Evolutionary conservation across 306 rosid species (phyloP).

Genomic region (Pachyrhizus erosus): DNA sequence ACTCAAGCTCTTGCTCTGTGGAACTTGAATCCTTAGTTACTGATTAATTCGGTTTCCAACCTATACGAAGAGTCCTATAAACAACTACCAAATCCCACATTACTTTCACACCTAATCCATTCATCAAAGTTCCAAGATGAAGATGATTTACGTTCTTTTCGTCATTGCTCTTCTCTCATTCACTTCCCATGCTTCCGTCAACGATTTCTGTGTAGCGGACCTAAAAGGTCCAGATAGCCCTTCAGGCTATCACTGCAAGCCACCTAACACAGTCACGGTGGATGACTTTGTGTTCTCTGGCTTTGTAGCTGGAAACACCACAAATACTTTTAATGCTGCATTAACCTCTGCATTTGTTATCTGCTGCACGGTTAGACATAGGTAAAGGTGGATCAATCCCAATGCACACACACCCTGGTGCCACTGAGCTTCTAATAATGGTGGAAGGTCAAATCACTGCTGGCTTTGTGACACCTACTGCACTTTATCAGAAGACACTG

Average conservation of each 20-base stretch:
- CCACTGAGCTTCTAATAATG: slow-evolving; percentile 57
- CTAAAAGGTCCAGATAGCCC: slow-evolving; percentile 51
- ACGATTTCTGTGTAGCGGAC: slow-evolving; percentile 69
- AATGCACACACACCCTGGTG: slow-evolving; percentile 72
- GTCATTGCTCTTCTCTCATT: slow-evolving; percentile 1
- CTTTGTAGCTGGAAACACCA: slow-evolving; percentile 47
- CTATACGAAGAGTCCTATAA: not conserved
- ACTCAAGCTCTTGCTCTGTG: not conserved
- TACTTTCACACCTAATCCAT: not conserved
- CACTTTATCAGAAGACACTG: slow-evolving; percentile 51
- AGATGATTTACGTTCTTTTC: not conserved
- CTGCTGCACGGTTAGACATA: slow-evolving; percentile 59
- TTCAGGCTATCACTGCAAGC: slow-evolving; percentile 61
- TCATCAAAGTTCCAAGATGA: not conserved
- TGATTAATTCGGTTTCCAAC: not conserved
- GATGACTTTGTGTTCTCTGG: slow-evolving; percentile 62
- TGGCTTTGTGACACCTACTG: slow-evolving; percentile 58
- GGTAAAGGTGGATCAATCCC: slow-evolving; percentile 62
- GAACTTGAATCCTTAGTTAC: not conserved
- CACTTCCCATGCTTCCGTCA: slow-evolving; percentile 41
- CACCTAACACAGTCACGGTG: slow-evolving; percentile 40
- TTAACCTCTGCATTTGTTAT: slow-evolving; percentile 64
- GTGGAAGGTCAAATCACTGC: slow-evolving; percentile 54
- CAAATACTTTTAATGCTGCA: slow-evolving; percentile 54
- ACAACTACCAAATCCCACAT: not conserved